Evolutionary conservation across 108 stramenopile genomes (phyloP).

Genomic region (Seminavis robusta): DNA sequence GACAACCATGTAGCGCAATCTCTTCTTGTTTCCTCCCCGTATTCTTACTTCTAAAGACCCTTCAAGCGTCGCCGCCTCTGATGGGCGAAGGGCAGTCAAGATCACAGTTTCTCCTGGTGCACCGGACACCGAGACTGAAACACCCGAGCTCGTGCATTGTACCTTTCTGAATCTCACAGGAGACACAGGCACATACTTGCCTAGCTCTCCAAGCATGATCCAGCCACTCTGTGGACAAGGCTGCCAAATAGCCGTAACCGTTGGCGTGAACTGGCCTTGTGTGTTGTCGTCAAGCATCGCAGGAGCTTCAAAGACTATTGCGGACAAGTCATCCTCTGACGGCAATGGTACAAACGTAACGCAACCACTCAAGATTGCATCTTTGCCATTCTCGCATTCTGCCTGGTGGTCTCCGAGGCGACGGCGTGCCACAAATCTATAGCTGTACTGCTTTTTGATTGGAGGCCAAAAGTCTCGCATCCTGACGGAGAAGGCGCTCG

Average conservation of each 20-base stretch:
- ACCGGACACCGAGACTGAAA: conserved; percentile 5
- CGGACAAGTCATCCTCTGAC: not conserved
- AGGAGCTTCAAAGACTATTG: conserved; percentile 4
- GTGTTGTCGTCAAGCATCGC: not conserved
- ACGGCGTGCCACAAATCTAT: conserved; percentile 3
- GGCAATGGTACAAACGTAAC: not conserved
- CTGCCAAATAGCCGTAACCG: conserved; percentile 9
- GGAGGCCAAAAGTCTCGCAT: conserved; percentile 28
- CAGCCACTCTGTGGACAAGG: conserved; percentile 9
- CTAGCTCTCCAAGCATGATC: conserved; percentile 27
- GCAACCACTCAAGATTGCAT: conserved; percentile 1
- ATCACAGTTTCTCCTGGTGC: conserved; percentile 9
- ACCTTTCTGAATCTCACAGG: conserved; percentile 18
- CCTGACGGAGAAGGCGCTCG: conserved; percentile 2
- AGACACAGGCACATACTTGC: conserved; percentile 29
- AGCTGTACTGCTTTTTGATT: not conserved
- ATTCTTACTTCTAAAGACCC: no score
- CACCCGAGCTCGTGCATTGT: conserved; percentile 6
- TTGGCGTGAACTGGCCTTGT: conserved; percentile 13
- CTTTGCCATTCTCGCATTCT: not conserved
- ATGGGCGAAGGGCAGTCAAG: conserved; percentile 17
- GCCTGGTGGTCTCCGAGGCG: not conserved
- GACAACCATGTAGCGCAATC: no score
- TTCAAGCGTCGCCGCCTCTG: no score
- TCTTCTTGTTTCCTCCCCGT: no score